Percentiles rank a stretch among this genome's conserved stretches.
These are phyloP conservation scores for Calocybe gangraenosa DNA, from an alignment of 768 basidiomycete genomes.

Conservation along the genomic window DNA sequence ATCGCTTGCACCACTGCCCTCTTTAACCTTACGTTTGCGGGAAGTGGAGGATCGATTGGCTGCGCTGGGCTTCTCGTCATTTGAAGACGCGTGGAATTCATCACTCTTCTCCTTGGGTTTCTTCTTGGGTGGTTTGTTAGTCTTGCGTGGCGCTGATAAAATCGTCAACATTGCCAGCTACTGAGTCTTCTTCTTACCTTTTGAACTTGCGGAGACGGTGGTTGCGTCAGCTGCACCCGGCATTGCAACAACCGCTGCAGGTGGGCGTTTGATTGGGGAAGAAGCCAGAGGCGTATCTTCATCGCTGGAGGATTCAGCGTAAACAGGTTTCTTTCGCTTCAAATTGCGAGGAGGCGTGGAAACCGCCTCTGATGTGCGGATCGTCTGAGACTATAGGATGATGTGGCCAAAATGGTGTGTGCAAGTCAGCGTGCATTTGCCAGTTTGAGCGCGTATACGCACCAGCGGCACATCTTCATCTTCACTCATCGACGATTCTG, in stretches of 20 bases:
- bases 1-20: constrained; percentile 47
- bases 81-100: constrained; percentile 24
- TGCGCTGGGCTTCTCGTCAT: constrained; percentile 32
- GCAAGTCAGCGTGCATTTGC: constrained; percentile 7
- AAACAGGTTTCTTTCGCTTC: constrained; percentile 61
- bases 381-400: constrained; percentile 49
- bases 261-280: constrained; percentile 55
- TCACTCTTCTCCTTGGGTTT: constrained; percentile 51
- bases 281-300: constrained; percentile 72
- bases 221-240: constrained; percentile 37
- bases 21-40: constrained; percentile 45
- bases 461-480: constrained; percentile 74
- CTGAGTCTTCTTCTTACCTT: constrained; percentile 34
- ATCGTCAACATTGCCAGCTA: constrained; percentile 38
- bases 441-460: constrained; percentile 23
- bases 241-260: constrained; percentile 34
- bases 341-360: constrained; percentile 29
- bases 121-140: constrained; percentile 59
- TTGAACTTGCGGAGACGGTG: constrained; percentile 24
- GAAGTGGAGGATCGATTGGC: constrained; percentile 30
- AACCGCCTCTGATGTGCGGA: constrained; percentile 42
- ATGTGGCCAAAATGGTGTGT: constrained; percentile 21
- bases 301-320: constrained; percentile 60
- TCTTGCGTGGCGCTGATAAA: constrained; percentile 37
- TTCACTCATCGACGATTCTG: constrained; percentile 55